Evolutionary conservation across 2,329 filamentous ascomycete species (phyloP), one percentile per base, ranked within the genome.

Genomic region (Madurella fahalii): DNA sequence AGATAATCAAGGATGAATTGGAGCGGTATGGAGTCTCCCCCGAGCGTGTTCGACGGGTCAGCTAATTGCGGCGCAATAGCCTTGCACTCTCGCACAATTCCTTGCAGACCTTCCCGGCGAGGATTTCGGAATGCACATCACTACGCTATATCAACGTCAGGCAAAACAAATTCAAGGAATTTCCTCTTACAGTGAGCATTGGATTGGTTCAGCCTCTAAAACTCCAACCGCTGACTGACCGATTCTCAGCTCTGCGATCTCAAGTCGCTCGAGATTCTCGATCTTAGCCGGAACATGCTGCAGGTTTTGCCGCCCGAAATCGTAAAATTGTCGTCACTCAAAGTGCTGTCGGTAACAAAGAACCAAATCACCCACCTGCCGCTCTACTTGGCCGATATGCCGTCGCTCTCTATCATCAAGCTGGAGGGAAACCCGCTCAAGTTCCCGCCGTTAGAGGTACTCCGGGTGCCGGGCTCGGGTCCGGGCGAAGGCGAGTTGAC

Each of bases 261-360:
- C 58, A 86, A 83, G 50, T 88, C 90, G 34, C 81, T 97, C 52
- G 92, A 97, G 72, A 96, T 96, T 56, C 81, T 97, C 58, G 93
- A 97, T 72, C 80, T 97, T 52, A 92, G 91, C 68, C 84, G 89
- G 64, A 97, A 97, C 69, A 90, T 87, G 69, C 84, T 97, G 58
- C 82, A 81, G 46, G 76, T 81, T 9, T 79, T 97, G 2, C 91
- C 93, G 0, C 82, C 86, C 45, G 87, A 92, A 51, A 89, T 96
- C 58, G 83, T 82, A 57, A 90, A 85, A 66, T 77, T 97, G 64
- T 86, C 85, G 5, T 95, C 90, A 1, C 76, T 97, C 60, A 95
- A 95, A 67, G 92, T 96, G 15, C 77, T 97, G 52, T 92, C 91
- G 2, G 81, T 96, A 37, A 87, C 89, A 62, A 89, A 89, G 67